Conservation (phyloP, 768 basidiomycete genomes). For the Suillus clintonianus region DNA sequence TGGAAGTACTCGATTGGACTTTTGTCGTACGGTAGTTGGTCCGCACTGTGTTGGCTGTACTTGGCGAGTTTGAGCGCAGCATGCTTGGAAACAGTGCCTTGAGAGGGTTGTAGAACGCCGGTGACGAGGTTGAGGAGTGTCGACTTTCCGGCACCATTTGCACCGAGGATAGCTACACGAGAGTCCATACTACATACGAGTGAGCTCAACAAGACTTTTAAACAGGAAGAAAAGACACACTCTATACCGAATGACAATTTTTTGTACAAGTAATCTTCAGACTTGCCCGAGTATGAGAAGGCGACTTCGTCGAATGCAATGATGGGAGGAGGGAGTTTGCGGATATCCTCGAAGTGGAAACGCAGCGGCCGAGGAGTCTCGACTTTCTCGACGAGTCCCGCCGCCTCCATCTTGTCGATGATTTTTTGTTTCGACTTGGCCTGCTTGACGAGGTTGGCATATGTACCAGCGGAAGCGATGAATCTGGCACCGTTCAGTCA, state of each 20-base stretch:
- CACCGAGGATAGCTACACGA: constrained; percentile 93
- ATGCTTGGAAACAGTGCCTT: constrained; percentile 91
- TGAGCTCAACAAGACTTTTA: constrained; percentile 7
- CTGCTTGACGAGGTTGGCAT: constrained; percentile 97
- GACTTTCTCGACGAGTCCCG: constrained; percentile 92
- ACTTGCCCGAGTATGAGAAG: constrained; percentile 92
- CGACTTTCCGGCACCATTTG: constrained; percentile 94
- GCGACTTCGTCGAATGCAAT: constrained; percentile 95
- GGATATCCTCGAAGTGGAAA: constrained; percentile 96
- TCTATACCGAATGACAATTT: constrained; percentile 97
- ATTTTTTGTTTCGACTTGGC: constrained; percentile 99
- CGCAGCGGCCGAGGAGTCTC: constrained; percentile 71
- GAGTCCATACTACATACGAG: constrained; percentile 75
- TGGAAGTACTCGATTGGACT: constrained; percentile 95
- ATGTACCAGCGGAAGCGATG: constrained; percentile 99
- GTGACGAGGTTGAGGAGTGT: constrained; percentile 92
- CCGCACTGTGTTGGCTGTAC: constrained; percentile 98
- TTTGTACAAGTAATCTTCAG: constrained; percentile 84
- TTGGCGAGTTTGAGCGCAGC: constrained; percentile 91
- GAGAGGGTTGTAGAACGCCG: constrained; percentile 70
- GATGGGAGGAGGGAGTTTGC: constrained; percentile 93
- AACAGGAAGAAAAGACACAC: constrained; percentile 43
- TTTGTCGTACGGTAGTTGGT: constrained; percentile 94
- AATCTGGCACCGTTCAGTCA: constrained; percentile 51
- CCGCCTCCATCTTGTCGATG: constrained; percentile 99